Evolutionary conservation across 169 alveolate species (phyloP).

Genomic region (Cryptosporidium sp.): DNA sequence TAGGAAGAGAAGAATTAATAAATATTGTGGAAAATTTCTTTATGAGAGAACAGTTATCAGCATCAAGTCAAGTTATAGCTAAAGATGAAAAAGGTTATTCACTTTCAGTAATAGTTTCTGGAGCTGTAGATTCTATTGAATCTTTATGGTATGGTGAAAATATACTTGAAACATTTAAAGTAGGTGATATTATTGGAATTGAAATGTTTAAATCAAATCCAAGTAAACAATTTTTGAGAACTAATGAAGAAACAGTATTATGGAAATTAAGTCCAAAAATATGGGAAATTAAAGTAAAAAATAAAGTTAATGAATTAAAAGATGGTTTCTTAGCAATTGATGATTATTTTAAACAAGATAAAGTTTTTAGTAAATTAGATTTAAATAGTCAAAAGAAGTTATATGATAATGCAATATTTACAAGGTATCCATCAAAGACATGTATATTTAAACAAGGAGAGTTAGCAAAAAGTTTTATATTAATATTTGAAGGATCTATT

Average conservation of each 20-base stretch:
- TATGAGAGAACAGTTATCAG: conserved; percentile 62
- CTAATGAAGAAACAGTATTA: conserved; percentile 37
- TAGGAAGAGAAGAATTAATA: conserved; percentile 38
- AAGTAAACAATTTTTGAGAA: conserved; percentile 24
- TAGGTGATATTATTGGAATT: conserved; percentile 24
- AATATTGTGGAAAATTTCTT: conserved; percentile 22
- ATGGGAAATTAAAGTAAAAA: conserved; percentile 32
- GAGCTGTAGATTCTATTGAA: conserved; percentile 55
- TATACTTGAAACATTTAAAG: conserved; percentile 21
- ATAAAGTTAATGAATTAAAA: neutral
- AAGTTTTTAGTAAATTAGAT: neutral
- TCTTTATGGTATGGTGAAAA: conserved; percentile 63
- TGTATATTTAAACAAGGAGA: conserved; percentile 69
- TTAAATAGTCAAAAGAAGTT: neutral
- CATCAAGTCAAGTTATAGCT: conserved; percentile 4
- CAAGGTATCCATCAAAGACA: conserved; percentile 54
- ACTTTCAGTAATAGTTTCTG: conserved; percentile 35
- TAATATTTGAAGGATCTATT: conserved; percentile 58
- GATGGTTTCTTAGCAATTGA: conserved; percentile 22
- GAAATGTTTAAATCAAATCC: conserved; percentile 15
- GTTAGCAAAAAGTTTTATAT: conserved; percentile 27
- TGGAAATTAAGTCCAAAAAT: conserved; percentile 52
- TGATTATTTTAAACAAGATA: conserved; percentile 33
- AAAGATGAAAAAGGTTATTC: conserved; percentile 35
- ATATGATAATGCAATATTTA: conserved; percentile 34